Base-by-base conservation (phyloP, 495 filamentous ascomycete species). In the Tirmania nivea region DNA sequence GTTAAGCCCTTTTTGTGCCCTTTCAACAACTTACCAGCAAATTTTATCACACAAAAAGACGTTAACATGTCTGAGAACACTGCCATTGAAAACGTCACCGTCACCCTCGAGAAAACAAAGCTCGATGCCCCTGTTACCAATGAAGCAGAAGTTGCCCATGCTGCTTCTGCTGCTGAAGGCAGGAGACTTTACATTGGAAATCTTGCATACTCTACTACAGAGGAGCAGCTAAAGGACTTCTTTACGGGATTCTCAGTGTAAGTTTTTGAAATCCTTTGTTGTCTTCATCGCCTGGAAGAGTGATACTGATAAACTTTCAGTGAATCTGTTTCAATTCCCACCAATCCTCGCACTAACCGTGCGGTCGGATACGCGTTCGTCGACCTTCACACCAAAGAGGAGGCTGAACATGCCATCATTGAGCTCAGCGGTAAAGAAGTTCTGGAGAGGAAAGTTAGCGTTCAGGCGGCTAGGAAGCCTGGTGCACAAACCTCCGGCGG, bases 101-200 rank as follows among this genome's bases (percentile, higher is more conserved):
- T 85, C 71, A 74, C 86, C 77, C 72, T 84, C 77, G 76, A 77
- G 70, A 80, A 80, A 70, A 77, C 78, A 67, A 74, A 76, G 64
- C 68, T 84, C 69, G 25, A 16, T 6, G 66, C 75, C 66, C 67
- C 70, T 60, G 71, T 74, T 50, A 66, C 69, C 66, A 67, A 75
- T 56, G 73, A 74, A 61, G 71, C 73, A 50, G 73, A 80, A 74
- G 86, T 90, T 68, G 88, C 89, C 66, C 88, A 89, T 59, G 79
- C 87, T 65, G 86, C 87, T 71, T 94, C 86, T 73, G 90, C 90
- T 66, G 87, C 90, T 68, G 90, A 97, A 73, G 92, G 90, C 67
- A 85, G 90, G 75, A 86, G 90, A 73, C 78, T 97, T 59, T 97
- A 97, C 73, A 96, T 96, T 74, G 90, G 90, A 70, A 97, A 97